Conservation (phyloP, 331 rosid species). For the Pyrus hybrid region DNA sequence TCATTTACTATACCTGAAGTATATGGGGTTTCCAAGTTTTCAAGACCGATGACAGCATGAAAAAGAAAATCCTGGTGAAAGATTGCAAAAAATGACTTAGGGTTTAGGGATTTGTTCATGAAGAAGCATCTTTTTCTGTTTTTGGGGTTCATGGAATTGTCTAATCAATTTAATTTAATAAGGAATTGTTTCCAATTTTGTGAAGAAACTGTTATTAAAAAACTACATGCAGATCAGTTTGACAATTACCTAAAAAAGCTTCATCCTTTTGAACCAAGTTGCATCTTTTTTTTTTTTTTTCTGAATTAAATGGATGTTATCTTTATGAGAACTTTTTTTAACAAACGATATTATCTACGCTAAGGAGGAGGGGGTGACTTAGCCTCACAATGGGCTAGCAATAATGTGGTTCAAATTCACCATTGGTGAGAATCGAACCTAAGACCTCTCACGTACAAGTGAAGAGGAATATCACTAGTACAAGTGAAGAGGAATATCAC, state of each 20-base stretch:
- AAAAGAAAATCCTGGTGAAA: not conserved
- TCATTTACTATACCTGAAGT: not conserved
- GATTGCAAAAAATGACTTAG: not conserved
- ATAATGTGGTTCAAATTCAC: no score
- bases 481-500: no score
- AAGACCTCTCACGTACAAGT: no score
- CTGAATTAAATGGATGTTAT: not conserved
- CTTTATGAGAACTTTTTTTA: not conserved
- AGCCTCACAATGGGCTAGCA: no score
- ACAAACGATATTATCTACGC: no score
- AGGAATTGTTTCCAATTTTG: not conserved
- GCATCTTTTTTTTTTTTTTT: not conserved
- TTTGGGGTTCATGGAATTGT: not conserved
- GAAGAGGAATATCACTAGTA: no score
- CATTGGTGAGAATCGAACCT: no score
- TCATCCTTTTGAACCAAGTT: not conserved
- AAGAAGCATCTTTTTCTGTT: not conserved
- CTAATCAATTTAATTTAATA: not conserved
- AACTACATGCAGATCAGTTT: constrained; percentile 7
- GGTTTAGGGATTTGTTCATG: not conserved
- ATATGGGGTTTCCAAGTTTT: not conserved
- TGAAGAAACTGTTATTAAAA: not conserved
- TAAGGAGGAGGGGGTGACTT: no score
- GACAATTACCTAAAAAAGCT: constrained; percentile 17
- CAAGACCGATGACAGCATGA: not conserved